phyloP scores from a whole-genome alignment of 2,329 filamentous ascomycete species.

The Dryadomyces quercus-mongolicae region DNA sequence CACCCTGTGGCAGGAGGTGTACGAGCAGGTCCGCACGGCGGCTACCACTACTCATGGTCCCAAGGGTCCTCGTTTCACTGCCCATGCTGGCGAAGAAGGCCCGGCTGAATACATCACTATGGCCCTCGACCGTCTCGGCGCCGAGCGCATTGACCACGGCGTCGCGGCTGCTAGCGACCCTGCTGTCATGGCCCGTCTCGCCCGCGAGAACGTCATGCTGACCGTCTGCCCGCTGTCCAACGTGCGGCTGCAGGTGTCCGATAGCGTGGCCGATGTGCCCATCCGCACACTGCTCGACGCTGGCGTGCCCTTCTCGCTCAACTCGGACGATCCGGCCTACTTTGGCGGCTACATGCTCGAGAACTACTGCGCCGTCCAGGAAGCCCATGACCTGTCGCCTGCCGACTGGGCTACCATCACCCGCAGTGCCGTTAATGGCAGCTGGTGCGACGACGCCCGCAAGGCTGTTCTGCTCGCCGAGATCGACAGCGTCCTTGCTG shows the following conservation, averaged over 20 bases:
- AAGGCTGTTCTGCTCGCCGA: slow-evolving; percentile 45
- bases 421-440: slow-evolving; percentile 49
- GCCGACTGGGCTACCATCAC: slow-evolving; percentile 58
- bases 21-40: slow-evolving; percentile 35
- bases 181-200: slow-evolving; percentile 45
- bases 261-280: slow-evolving; percentile 41
- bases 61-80: slow-evolving; percentile 41
- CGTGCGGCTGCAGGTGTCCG: slow-evolving; percentile 47
- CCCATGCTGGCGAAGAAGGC: slow-evolving; percentile 67
- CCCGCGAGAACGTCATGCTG: slow-evolving; percentile 43
- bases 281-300: slow-evolving; percentile 50
- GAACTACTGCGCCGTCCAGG: slow-evolving; percentile 66
- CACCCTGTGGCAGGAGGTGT: slow-evolving; percentile 47
- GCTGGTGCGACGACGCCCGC: slow-evolving; percentile 54
- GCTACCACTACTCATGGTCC: slow-evolving; percentile 19
- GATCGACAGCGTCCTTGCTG: slow-evolving; percentile 23
- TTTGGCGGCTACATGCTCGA: slow-evolving; percentile 66
- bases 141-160: slow-evolving; percentile 63
- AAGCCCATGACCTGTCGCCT: slow-evolving; percentile 50
- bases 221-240: slow-evolving; percentile 67
- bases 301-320: slow-evolving; percentile 58
- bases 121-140: slow-evolving; percentile 49
- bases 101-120: slow-evolving; percentile 52
- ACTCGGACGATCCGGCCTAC: slow-evolving; percentile 64
- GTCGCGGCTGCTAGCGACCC: slow-evolving; percentile 51